Evolutionary conservation across 2,329 filamentous ascomycete species (phyloP), one percentile per base, ranked within the genome.

Genomic region (Stenocarpella maydis): DNA sequence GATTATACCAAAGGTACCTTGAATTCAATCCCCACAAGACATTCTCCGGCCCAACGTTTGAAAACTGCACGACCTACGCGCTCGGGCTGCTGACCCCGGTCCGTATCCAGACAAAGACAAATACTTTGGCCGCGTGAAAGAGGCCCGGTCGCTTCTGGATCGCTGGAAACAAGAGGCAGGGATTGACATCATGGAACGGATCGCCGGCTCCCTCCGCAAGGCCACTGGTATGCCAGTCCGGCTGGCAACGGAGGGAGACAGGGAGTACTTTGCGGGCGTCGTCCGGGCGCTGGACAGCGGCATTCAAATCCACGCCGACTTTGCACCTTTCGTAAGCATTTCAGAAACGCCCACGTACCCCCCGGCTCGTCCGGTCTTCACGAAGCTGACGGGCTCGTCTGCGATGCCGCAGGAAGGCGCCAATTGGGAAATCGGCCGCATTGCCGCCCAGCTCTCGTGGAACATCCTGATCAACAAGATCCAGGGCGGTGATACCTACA

Each of bases 401-500:
- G 39, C 39, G 39, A 43, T 19, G 19, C 39, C 3, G 15, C 54
- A 60, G 54, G 54, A 60, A 60, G 54, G 54, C 19, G 34, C 54
- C 21, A 21, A 24, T 60, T 60, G 54, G 54, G 54, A 60, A 15
- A 60, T 60, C n/a, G 54, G 34, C 2, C 54, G 54, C 17, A 37
- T 60, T 21, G 54, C 34, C 17, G 54, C 54, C 9, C 54, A 60
- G 54, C 54, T 60, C 54, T 60, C 54, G 14, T 60, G 54, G 54
- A 60, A 60, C 37, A 60, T 60, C 54, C 19, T 60, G 34, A 28
- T 60, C 26, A 60, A 60, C 54, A 60, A 60, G 21, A n/a, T 60
- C 15, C 54, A 34, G 14, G 54, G 54, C 19, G 54, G 54, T 37
- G 54, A 60, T 17, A 60, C 54, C 6, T 60, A 34, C 54, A 60